These are phyloP conservation scores for Paracoccidioides brasiliensis DNA, from an alignment of 2,329 filamentous ascomycete genomes.

Conservation along the genomic window DNA sequence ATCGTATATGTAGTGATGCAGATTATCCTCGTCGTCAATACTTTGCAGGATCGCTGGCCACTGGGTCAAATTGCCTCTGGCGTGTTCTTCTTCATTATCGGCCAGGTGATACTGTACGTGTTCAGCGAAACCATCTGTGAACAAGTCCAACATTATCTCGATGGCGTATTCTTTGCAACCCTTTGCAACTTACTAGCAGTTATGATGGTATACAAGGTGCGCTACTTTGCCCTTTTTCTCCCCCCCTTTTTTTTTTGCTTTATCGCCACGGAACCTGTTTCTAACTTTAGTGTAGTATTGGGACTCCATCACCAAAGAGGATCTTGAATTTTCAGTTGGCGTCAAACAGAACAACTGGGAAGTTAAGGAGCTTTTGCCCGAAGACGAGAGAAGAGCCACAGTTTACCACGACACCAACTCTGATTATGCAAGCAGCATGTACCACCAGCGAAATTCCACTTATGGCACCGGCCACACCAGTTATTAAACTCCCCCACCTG, in stretches of 20 bases:
- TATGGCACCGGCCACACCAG: constrained; percentile 24
- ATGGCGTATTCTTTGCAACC: constrained; percentile 88
- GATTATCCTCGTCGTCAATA: constrained; percentile 74
- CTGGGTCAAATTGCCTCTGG: constrained; percentile 84
- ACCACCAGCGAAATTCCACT: constrained; percentile 26
- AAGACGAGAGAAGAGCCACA: constrained; percentile 64
- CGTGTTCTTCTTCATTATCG: constrained; percentile 78
- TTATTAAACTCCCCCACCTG: constrained; percentile 16
- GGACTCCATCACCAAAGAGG: constrained; percentile 97
- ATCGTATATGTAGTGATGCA: constrained; percentile 80
- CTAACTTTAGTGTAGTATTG: constrained; percentile 59
- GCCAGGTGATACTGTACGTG: constrained; percentile 85
- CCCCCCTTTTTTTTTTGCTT: constrained; percentile 1
- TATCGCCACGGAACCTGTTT: constrained; percentile 3
- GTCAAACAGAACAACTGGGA: constrained; percentile 97
- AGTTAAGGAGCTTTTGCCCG: constrained; percentile 76
- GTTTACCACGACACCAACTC: constrained; percentile 50
- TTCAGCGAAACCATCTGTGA: constrained; percentile 78
- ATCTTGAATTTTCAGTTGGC: constrained; percentile 94
- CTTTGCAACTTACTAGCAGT: constrained; percentile 86
- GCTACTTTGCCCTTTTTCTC: constrained; percentile 11
- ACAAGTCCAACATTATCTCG: constrained; percentile 76
- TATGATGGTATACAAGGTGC: constrained; percentile 99
- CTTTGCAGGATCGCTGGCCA: constrained; percentile 89
- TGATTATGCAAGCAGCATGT: constrained; percentile 33